phyloP scores from a whole-genome alignment of 2,329 filamentous ascomycete genomes.

The Alternaria brassicicola region DNA sequence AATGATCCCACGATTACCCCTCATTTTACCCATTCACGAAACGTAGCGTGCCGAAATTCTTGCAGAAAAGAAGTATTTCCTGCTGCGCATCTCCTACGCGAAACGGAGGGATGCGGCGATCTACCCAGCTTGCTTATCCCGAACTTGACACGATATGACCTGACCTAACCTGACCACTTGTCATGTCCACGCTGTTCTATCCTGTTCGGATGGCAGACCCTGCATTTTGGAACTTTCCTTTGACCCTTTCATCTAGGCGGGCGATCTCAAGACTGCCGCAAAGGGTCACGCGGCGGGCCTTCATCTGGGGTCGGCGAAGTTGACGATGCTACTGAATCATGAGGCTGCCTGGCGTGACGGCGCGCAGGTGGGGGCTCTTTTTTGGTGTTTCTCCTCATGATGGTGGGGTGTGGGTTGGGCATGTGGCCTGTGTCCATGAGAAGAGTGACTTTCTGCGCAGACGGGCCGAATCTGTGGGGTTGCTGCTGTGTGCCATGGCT shows the following conservation, averaged over 20 bases:
- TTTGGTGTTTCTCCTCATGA: neutral
- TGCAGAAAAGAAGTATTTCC: neutral
- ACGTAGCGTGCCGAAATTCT: neutral
- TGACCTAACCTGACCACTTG: constrained; percentile 5
- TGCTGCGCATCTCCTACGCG: neutral
- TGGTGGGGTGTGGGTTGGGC: constrained; percentile 3
- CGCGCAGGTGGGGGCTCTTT: constrained; percentile 1
- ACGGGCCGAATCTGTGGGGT: constrained; percentile 14
- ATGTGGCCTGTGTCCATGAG: neutral
- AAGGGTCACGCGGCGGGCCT: constrained; percentile 7
- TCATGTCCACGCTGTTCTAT: constrained; percentile 7
- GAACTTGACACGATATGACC: constrained; percentile 3
- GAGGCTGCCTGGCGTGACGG: neutral
- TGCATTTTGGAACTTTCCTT: neutral
- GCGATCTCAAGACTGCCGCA: constrained; percentile 6
- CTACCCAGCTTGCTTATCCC: neutral
- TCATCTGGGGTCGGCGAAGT: constrained; percentile 9
- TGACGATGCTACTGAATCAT: neutral
- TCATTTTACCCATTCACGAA: neutral
- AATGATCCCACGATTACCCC: neutral
- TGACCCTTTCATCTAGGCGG: neutral
- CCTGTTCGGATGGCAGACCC: neutral
- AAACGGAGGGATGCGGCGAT: neutral
- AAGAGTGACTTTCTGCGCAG: constrained; percentile 4
- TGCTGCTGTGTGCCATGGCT: neutral